These are phyloP conservation scores for Nemania sp. DNA, from an alignment of 2,329 filamentous ascomycete species.

Conservation along the genomic window DNA sequence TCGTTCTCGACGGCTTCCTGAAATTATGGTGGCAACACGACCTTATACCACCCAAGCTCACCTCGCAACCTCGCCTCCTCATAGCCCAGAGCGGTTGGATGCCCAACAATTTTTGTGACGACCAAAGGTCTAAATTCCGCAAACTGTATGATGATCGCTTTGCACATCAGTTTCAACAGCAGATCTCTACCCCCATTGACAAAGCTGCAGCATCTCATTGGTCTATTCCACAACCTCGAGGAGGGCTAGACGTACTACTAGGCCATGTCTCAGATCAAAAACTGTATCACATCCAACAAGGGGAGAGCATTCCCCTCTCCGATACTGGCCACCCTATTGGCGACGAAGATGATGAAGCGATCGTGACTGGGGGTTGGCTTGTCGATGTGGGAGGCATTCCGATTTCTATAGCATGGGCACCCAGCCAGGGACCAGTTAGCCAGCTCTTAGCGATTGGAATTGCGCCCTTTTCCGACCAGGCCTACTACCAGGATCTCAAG, in stretches of 20 bases:
- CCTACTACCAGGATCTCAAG: conserved; percentile 55
- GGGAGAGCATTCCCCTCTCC: conserved; percentile 45
- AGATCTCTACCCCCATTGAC: conserved; percentile 43
- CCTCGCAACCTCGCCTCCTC: conserved; percentile 35
- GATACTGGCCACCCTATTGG: conserved; percentile 43
- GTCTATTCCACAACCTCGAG: conserved; percentile 44
- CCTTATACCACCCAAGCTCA: conserved; percentile 49
- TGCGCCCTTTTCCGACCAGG: conserved; percentile 64
- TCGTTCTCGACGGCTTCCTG: conserved; percentile 44
- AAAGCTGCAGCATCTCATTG: conserved; percentile 42
- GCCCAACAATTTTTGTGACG: conserved; percentile 41
- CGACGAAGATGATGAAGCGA: conserved; percentile 32
- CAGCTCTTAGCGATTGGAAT: conserved; percentile 66
- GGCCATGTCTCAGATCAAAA: conserved; percentile 47
- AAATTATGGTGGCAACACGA: conserved; percentile 49
- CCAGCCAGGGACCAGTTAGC: conserved; percentile 51
- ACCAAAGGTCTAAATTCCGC: conserved; percentile 43
- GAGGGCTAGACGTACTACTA: conserved; percentile 44
- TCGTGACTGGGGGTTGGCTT: conserved; percentile 60
- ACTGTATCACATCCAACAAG: conserved; percentile 44
- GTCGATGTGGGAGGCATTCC: conserved; percentile 67
- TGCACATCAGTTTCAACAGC: conserved; percentile 34
- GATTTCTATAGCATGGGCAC: conserved; percentile 66
- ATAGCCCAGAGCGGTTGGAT: conserved; percentile 49
- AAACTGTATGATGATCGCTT: conserved; percentile 45